These are phyloP conservation scores for Pyrus bretschneideri DNA, from an alignment of 306 rosid genomes.

Conservation along the genomic window DNA sequence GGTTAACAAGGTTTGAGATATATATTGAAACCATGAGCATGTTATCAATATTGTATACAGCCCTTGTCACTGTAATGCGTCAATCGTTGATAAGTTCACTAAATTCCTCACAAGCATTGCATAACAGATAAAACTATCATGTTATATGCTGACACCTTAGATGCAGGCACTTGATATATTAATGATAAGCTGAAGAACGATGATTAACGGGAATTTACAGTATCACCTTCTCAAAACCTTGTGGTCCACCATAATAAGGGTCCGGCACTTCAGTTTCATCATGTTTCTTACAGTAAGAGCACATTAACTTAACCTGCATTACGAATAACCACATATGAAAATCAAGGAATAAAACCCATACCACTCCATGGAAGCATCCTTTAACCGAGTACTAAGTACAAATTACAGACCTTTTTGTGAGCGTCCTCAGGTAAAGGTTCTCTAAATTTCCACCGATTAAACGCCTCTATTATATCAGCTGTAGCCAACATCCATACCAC, in stretches of 20 bases:
- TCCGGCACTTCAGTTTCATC: constrained; percentile 86
- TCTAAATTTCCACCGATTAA: constrained; percentile 55
- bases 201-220: not conserved
- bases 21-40: too few relatives aligned
- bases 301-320: constrained; percentile 79
- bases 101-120: not conserved
- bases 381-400: not conserved
- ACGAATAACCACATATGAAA: not conserved
- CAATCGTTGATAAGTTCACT: not conserved
- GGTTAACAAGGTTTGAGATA: too few relatives aligned
- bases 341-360: not conserved
- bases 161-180: not conserved
- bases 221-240: constrained; percentile 89
- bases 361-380: not conserved
- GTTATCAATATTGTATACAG: too few relatives aligned
- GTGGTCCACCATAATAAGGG: constrained; percentile 85
- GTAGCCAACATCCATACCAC: constrained; percentile 20
- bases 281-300: constrained; percentile 73
- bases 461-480: constrained; percentile 76
- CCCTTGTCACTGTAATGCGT: too few relatives aligned
- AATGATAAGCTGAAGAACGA: not conserved
- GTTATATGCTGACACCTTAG: not conserved
- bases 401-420: constrained; percentile 53
- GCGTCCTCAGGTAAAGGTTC: constrained; percentile 63
- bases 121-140: not conserved